These are phyloP conservation scores for Nannizziopsis barbatae DNA, from an alignment of 2,329 filamentous ascomycete genomes.

Conservation along the genomic window DNA sequence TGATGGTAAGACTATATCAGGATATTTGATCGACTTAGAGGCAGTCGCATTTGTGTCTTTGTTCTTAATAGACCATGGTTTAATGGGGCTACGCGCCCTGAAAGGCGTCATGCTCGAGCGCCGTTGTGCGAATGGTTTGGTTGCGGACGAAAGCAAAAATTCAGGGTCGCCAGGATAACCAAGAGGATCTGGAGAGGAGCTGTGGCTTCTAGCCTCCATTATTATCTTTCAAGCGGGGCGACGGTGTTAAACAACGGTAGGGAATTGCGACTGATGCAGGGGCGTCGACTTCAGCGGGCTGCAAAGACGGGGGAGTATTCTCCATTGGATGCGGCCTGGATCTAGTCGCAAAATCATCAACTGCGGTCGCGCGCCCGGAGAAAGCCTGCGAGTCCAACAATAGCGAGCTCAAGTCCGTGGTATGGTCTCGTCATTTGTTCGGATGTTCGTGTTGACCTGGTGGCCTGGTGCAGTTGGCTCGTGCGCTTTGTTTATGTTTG, in stretches of 20 bases:
- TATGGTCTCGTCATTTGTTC: neutral
- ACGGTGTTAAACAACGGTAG: neutral
- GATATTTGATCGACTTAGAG: conserved; percentile 32
- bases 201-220: conserved; percentile 29
- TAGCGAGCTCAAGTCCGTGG: neutral
- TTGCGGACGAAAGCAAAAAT: conserved; percentile 34
- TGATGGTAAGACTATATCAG: conserved; percentile 34
- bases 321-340: conserved; percentile 3
- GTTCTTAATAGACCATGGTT: conserved; percentile 8
- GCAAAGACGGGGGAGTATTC: neutral
- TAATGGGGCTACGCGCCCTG: conserved; percentile 24
- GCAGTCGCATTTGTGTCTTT: conserved; percentile 25
- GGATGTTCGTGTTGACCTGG: neutral
- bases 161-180: conserved; percentile 34
- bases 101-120: conserved; percentile 32
- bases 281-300: neutral
- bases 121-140: conserved; percentile 29
- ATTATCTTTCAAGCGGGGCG: neutral
- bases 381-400: neutral
- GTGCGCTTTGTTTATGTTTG: conserved; percentile 14
- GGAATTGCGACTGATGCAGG: conserved; percentile 1
- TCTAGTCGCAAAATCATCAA: conserved; percentile 1
- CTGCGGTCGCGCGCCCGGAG: neutral
- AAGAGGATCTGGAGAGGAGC: conserved; percentile 35
- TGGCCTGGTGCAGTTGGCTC: conserved; percentile 7